These are phyloP conservation scores for Cornus suecica DNA, from an alignment of 148 eudicot species.

Conservation along the genomic window DNA sequence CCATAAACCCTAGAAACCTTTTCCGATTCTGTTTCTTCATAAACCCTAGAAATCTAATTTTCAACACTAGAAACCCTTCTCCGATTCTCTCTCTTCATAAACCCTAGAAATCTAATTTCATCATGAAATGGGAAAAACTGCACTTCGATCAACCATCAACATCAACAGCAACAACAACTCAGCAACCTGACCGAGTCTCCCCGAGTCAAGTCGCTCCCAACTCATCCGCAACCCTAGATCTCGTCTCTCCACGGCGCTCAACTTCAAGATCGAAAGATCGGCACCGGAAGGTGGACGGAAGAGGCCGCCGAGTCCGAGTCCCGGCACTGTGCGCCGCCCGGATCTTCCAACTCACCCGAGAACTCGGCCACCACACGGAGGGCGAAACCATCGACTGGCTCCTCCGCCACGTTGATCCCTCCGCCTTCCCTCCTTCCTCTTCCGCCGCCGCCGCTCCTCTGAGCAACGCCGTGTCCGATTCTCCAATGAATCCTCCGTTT, in stretches of 20 bases:
- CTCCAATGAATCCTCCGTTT: neutral
- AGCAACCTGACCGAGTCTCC: neutral
- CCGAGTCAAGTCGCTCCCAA: neutral
- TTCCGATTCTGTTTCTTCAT: neutral
- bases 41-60: neutral
- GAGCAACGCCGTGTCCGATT: neutral
- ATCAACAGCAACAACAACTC: neutral
- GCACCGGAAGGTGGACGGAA: conserved; percentile 20
- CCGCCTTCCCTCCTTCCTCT: conserved; percentile 14
- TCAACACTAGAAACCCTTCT: too few species aligned
- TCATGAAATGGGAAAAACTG: neutral
- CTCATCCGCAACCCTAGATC: neutral
- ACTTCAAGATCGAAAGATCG: conserved; percentile 6
- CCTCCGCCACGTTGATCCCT: conserved; percentile 22
- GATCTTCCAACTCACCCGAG: conserved; percentile 26
- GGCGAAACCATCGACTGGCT: conserved; percentile 26
- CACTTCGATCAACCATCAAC: neutral
- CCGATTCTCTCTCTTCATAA: neutral
- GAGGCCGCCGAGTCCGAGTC: conserved; percentile 22
- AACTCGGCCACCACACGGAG: conserved; percentile 24
- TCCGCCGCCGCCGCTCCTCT: neutral
- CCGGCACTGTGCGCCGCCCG: conserved; percentile 25
- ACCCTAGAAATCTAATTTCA: neutral
- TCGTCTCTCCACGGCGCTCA: neutral
- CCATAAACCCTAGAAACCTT: too few species aligned